phyloP scores from a whole-genome alignment of 208 protist genomes.

The Acanthamoeba rhysodes region DNA sequence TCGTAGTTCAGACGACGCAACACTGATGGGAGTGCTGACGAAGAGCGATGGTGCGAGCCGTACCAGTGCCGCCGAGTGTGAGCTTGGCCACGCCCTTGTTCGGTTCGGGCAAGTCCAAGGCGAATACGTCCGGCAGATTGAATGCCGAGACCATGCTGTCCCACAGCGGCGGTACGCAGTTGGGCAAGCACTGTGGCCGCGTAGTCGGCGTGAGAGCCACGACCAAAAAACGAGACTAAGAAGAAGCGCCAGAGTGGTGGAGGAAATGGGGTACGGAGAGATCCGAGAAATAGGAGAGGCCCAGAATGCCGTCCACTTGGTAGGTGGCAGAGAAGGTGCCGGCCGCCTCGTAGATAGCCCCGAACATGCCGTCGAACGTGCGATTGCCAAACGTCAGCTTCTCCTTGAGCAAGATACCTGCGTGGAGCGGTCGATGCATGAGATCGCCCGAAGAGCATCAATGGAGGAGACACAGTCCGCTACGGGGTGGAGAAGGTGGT shows the following conservation, averaged over 20 bases:
- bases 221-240: background rate
- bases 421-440: background rate
- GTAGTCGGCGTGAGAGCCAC: background rate
- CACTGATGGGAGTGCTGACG: background rate
- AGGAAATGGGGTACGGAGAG: background rate
- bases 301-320: slow-evolving; percentile 63
- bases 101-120: background rate
- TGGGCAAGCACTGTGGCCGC: background rate
- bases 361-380: slow-evolving; percentile 48
- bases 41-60: background rate
- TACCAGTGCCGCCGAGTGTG: slow-evolving; percentile 41
- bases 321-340: slow-evolving; percentile 14
- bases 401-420: slow-evolving; percentile 40
- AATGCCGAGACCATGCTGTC: slow-evolving; percentile 52
- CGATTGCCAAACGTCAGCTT: background rate
- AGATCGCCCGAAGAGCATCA: background rate
- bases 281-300: slow-evolving; percentile 46
- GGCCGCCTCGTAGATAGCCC: slow-evolving; percentile 52
- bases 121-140: background rate
- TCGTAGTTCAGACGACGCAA: background rate
- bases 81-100: slow-evolving; percentile 32
- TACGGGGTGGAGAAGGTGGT: background rate
- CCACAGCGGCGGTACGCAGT: slow-evolving; percentile 19
- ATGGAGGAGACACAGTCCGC: background rate
- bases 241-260: background rate